Evolutionary conservation across 1,139 yeast species (phyloP), one percentile per base, ranked within the genome.

Genomic region (Petasospora rhodanensis): DNA sequence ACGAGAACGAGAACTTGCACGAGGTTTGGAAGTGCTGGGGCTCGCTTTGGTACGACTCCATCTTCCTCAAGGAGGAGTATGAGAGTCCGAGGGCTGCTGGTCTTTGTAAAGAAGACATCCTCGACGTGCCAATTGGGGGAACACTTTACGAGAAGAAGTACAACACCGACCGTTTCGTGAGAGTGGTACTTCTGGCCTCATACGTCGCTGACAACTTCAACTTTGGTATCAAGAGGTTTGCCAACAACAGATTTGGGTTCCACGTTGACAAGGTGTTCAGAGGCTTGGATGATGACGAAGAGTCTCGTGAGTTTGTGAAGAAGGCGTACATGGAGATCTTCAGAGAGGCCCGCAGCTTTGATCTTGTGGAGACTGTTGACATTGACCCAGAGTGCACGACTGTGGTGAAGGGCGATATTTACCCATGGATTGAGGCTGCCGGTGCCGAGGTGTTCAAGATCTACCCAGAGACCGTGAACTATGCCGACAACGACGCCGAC

Each of bases 1-100:
- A 73, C 39, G 64, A 68, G 25, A 66, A 74, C 51, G 91, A 81
- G 55, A 70, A 65, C 29, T 60, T 82, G 33, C 76, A 83, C 24
- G 93, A 82, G 57, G 83, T 78, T 18, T 81, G 89, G 87, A 78
- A 78, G 52, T 78, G 87, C 51, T 81, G 91, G 87, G 93, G 93
- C 3, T 75, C 87, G 0, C 58, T 82, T 26, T 82, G 91, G 89
- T 82, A 75, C 58, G 89, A 82, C 55, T 64, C 66, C 27, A 61
- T 79, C 26, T 57, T 59, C 15, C 45, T 58, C 18, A 76, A 76
- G 45, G 63, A 64, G 3, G 81, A 76, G 44, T 76, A 71, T 45
- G 63, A 63, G 25, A 72, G 66, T 34, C 61, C 67, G 29, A 68
- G 62, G 33, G 68, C 68, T 25, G 75, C 82, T 4, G 89, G 89